phyloP scores from a whole-genome alignment of 2,329 filamentous ascomycete species.

The Thermochaetoides dissita region DNA sequence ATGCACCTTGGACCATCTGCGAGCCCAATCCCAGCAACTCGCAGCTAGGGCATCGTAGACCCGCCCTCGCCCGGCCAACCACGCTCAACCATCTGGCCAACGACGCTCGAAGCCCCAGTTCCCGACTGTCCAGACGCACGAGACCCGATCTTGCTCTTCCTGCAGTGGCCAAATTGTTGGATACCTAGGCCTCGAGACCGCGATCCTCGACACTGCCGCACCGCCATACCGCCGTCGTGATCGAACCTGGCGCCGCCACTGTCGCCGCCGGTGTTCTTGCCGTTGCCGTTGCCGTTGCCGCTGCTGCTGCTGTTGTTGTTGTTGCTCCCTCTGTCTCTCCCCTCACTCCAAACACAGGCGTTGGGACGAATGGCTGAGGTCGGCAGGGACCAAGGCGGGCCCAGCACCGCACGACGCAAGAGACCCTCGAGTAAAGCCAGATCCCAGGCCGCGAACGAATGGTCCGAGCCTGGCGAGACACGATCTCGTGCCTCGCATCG shows the following conservation, averaged over 20 bases:
- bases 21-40: conserved; percentile 14
- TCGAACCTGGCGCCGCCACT: conserved; percentile 5
- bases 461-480: conserved; percentile 16
- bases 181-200: no score
- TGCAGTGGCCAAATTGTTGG: conserved; percentile 1
- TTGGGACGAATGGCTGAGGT: conserved; percentile 20
- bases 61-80: conserved; percentile 14
- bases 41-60: conserved; percentile 4
- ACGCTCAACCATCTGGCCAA: conserved; percentile 16
- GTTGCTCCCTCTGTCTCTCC: no score
- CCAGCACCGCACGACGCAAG: conserved; percentile 16
- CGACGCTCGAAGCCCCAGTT: neutral
- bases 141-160: conserved; percentile 5
- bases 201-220: neutral
- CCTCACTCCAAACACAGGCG: no score
- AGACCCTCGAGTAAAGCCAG: conserved; percentile 15
- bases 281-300: no score
- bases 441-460: conserved; percentile 17
- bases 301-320: no score
- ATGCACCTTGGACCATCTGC: conserved; percentile 9
- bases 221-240: neutral
- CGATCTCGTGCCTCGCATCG: conserved; percentile 18
- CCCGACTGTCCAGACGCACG: conserved; percentile 1
- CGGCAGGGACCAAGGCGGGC: conserved; percentile 17
- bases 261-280: conserved; percentile 1